A percentile compares a stretch with the other conserved stretches of the same genome.
Conservation (phyloP, 139 green algal species). For the Micractinium sp. region DNA sequence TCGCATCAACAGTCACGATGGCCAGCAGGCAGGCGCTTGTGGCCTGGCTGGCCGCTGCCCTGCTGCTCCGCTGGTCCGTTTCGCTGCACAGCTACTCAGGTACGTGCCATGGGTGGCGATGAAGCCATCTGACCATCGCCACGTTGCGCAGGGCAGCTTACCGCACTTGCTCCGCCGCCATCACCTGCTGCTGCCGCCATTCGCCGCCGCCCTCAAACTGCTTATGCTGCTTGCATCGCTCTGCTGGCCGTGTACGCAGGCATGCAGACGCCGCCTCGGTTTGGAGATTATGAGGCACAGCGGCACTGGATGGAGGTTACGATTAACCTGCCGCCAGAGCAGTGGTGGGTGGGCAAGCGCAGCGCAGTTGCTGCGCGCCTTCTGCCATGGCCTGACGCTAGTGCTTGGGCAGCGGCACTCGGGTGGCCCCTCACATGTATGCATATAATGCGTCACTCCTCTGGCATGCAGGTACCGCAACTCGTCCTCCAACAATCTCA, state of each 20-base stretch:
- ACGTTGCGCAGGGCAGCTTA: background rate
- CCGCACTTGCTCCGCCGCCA: background rate
- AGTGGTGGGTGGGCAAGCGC: slow-evolving; percentile 76
- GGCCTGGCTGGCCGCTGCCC: slow-evolving; percentile 42
- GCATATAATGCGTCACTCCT: too few species aligned
- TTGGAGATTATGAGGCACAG: slow-evolving; percentile 98
- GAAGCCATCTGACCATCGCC: background rate
- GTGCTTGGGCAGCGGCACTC: background rate
- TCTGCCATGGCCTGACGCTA: too few species aligned
- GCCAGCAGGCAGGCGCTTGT: background rate
- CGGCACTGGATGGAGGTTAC: slow-evolving; percentile 99
- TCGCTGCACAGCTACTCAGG: slow-evolving; percentile 84
- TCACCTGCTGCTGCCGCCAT: background rate
- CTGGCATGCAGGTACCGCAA: slow-evolving; percentile 53
- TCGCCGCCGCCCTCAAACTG: background rate
- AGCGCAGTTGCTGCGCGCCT: background rate
- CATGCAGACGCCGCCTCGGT: slow-evolving; percentile 74
- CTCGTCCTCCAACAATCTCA: slow-evolving; percentile 65
- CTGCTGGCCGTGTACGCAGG: slow-evolving; percentile 52
- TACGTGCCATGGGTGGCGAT: slow-evolving; percentile 15
- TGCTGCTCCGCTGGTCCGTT: slow-evolving; percentile 73
- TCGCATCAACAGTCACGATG: background rate
- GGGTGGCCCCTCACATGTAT: background rate
- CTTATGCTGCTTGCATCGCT: background rate
- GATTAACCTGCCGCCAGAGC: slow-evolving; percentile 64